Conservation (phyloP, 257 asterid species). For the Catharanthus roseus region DNA sequence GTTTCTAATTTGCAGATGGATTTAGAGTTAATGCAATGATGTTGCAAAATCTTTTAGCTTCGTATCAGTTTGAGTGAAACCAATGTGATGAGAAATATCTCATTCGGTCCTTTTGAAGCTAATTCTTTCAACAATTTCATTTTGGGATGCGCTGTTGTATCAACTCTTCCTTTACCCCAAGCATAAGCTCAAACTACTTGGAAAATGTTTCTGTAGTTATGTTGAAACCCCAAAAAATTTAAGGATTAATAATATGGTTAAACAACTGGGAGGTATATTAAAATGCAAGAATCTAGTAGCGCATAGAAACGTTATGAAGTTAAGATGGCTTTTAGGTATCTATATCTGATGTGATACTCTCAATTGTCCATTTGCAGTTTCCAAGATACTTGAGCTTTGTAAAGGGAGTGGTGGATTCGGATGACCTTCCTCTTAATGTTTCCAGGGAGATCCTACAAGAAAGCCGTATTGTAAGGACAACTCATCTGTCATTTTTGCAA, state of each 20-base stretch:
- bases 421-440: conserved; percentile 97
- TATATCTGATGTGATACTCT: neutral
- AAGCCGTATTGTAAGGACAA: conserved; percentile 84
- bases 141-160: neutral
- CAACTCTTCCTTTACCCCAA: neutral
- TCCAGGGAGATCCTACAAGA: conserved; percentile 98
- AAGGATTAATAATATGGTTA: no score
- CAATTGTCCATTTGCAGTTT: conserved; percentile 50
- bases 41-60: neutral
- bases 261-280: neutral
- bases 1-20: neutral
- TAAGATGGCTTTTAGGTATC: neutral
- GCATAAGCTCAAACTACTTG: neutral
- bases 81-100: neutral
- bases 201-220: neutral
- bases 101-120: neutral
- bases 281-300: neutral
- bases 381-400: conserved; percentile 99
- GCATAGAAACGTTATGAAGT: neutral
- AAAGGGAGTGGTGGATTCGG: conserved; percentile 95
- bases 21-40: neutral
- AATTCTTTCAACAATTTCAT: neutral
- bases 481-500: neutral
- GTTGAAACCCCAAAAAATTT: neutral
- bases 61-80: neutral